A percentile compares a stretch with the other conserved stretches of the same genome.
phyloP scores from a whole-genome alignment of 2,329 filamentous ascomycete species.

The Alternaria postmessia region DNA sequence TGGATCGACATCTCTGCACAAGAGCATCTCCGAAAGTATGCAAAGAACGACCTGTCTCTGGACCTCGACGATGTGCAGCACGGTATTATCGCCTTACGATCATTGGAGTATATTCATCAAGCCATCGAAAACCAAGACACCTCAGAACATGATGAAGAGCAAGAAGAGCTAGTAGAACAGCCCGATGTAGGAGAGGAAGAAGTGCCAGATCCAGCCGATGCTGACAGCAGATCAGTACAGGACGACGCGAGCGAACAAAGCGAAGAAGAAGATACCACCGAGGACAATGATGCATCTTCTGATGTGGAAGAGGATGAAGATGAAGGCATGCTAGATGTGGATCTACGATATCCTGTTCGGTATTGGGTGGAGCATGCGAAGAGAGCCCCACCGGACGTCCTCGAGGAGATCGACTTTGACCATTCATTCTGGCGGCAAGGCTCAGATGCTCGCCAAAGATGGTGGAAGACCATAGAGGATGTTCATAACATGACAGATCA shows the following conservation, averaged over 20 bases:
- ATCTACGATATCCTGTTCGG: constrained; percentile 29
- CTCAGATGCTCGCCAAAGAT: constrained; percentile 21
- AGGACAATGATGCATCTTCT: constrained; percentile 1
- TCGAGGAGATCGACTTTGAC: constrained; percentile 27
- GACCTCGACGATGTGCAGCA: constrained; percentile 32
- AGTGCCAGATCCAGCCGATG: not conserved
- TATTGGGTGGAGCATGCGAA: constrained; percentile 37
- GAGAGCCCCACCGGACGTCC: constrained; percentile 26
- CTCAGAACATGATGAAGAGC: not conserved
- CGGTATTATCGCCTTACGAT: constrained; percentile 35
- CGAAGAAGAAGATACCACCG: not conserved
- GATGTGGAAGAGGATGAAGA: constrained; percentile 12
- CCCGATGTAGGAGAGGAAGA: constrained; percentile 1
- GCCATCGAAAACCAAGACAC: constrained; percentile 10
- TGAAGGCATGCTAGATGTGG: constrained; percentile 5
- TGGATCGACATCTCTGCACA: constrained; percentile 34
- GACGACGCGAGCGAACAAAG: not conserved
- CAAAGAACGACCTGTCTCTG: constrained; percentile 28
- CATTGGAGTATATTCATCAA: constrained; percentile 27
- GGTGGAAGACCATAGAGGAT: constrained; percentile 25
- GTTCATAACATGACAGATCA: constrained; percentile 22
- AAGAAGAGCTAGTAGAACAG: not conserved
- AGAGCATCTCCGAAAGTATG: constrained; percentile 29
- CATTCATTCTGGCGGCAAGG: constrained; percentile 29
- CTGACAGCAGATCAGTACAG: not conserved